A percentile compares a stretch with the other conserved stretches of the same genome.
phyloP scores from a whole-genome alignment of 495 filamentous ascomycete species.

The Penicillium tannophilum region DNA sequence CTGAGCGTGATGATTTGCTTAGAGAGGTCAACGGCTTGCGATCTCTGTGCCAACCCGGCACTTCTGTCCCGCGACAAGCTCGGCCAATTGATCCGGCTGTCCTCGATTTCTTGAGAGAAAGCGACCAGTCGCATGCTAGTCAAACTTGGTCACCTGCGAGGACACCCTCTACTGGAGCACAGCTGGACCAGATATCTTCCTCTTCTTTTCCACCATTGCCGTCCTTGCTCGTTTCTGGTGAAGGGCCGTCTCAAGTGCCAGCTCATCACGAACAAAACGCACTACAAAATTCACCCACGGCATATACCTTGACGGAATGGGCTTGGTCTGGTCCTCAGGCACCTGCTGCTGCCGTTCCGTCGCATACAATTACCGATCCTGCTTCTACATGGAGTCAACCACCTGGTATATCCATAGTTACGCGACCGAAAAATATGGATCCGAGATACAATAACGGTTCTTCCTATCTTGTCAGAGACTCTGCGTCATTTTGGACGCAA shows the following conservation, averaged over 20 bases:
- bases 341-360: neutral
- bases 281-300: neutral
- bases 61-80: slow-evolving; percentile 16
- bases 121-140: neutral
- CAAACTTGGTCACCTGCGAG: neutral
- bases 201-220: neutral
- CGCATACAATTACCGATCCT: neutral
- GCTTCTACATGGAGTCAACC: slow-evolving; percentile 9
- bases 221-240: neutral
- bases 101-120: slow-evolving; percentile 10
- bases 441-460: neutral
- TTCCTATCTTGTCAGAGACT: slow-evolving; percentile 12
- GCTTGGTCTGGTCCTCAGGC: neutral
- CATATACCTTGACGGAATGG: slow-evolving; percentile 6
- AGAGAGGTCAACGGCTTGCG: slow-evolving; percentile 18
- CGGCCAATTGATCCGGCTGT: slow-evolving; percentile 18
- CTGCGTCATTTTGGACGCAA: slow-evolving; percentile 18
- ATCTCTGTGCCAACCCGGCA: slow-evolving; percentile 12
- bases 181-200: neutral
- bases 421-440: slow-evolving; percentile 9
- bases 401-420: neutral
- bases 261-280: neutral
- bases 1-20: slow-evolving; percentile 18
- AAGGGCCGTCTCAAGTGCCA: neutral
- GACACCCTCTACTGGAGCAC: neutral